These are phyloP conservation scores for Babesia bigemina DNA, from an alignment of 169 alveolate species.

Conservation along the genomic window DNA sequence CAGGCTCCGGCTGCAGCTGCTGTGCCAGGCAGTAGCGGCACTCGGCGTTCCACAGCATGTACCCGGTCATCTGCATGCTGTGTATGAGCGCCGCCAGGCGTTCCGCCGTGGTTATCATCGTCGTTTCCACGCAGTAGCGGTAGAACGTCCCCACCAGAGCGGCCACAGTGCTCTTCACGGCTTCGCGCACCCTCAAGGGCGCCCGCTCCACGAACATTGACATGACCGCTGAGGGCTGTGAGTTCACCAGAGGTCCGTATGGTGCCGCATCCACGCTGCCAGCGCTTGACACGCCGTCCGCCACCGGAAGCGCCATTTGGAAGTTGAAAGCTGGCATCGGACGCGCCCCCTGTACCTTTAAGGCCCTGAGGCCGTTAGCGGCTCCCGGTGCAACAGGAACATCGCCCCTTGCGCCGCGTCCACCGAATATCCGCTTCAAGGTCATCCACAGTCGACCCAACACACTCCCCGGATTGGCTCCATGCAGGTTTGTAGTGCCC, in stretches of 20 bases:
- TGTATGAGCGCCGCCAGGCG: conserved; percentile 71
- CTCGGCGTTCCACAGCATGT: conserved; percentile 83
- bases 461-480: not conserved
- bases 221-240: conserved; percentile 74
- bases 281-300: not conserved
- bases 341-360: not conserved
- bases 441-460: conserved; percentile 8
- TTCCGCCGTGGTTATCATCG: conserved; percentile 79
- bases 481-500: too few species aligned
- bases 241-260: conserved; percentile 37
- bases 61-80: conserved; percentile 81
- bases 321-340: not conserved
- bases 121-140: conserved; percentile 78
- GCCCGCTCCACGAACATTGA: conserved; percentile 72
- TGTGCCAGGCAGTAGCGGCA: conserved; percentile 74
- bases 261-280: conserved; percentile 42
- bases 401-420: not conserved
- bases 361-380: not conserved
- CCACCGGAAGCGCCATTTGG: not conserved
- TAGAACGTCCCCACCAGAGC: conserved; percentile 78
- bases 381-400: not conserved
- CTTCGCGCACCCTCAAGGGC: conserved; percentile 78
- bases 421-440: conserved; percentile 23
- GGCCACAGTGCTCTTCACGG: conserved; percentile 79
- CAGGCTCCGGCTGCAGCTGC: conserved; percentile 53